These are phyloP conservation scores for Diophrys appendiculata DNA, from an alignment of 73 alveolate species.

Conservation along the genomic window DNA sequence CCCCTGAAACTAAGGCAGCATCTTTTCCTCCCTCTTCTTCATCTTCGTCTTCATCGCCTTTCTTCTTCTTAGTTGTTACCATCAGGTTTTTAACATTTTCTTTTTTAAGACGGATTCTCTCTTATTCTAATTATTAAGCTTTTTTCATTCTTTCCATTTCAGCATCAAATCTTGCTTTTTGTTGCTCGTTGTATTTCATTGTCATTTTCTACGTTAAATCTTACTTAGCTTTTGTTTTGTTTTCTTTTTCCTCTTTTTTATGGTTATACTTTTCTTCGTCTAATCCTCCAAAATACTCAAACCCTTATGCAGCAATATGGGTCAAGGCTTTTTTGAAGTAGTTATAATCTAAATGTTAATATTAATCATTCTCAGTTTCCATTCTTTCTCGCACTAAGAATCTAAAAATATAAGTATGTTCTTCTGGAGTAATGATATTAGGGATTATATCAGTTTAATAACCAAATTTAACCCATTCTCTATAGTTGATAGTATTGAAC, in stretches of 20 bases:
- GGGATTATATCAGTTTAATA: conserved; percentile 46
- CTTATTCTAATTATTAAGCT: not conserved
- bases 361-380: conserved; percentile 25
- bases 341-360: conserved; percentile 6
- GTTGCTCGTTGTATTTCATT: conserved; percentile 2
- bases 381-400: conserved; percentile 35
- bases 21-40: conserved; percentile 43
- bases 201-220: conserved; percentile 24
- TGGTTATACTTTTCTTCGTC: conserved; percentile 24
- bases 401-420: conserved; percentile 36
- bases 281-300: conserved; percentile 41
- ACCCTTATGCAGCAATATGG: conserved; percentile 44
- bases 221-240: not conserved
- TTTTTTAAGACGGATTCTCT: too few species aligned
- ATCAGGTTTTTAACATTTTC: not conserved
- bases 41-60: conserved; percentile 24
- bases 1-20: conserved; percentile 10
- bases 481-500: conserved; percentile 26
- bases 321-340: conserved; percentile 54
- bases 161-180: conserved; percentile 10
- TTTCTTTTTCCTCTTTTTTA: conserved; percentile 19
- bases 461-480: conserved; percentile 59
- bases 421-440: conserved; percentile 37
- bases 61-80: conserved; percentile 9
- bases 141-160: conserved; percentile 5